Evolutionary conservation across 2,329 filamentous ascomycete species (phyloP).

Genomic region (Xylaria sp.): DNA sequence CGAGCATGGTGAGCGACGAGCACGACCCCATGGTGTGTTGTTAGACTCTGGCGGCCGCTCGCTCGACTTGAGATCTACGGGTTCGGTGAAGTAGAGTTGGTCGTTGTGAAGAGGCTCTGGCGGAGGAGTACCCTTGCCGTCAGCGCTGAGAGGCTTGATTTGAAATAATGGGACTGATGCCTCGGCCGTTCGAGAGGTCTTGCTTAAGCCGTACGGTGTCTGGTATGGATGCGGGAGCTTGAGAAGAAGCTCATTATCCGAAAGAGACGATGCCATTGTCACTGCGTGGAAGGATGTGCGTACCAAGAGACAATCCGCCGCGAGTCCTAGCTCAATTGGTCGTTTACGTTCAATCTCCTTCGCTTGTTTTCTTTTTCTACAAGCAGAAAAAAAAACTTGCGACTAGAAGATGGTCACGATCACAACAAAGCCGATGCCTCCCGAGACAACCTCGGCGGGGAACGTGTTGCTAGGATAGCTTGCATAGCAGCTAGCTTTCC

Average conservation of each 20-base stretch:
- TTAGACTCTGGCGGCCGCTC: slow-evolving; percentile 56
- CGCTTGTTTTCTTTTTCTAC: neutral
- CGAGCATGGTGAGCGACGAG: slow-evolving; percentile 57
- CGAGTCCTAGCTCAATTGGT: slow-evolving; percentile 5
- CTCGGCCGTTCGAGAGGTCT: slow-evolving; percentile 38
- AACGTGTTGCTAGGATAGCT: neutral
- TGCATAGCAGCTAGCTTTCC: neutral
- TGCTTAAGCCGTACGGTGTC: slow-evolving; percentile 51
- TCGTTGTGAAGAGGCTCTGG: slow-evolving; percentile 44
- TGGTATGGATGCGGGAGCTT: slow-evolving; percentile 58
- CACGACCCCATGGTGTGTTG: slow-evolving; percentile 62
- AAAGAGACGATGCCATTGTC: slow-evolving; percentile 33
- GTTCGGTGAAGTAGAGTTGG: slow-evolving; percentile 52
- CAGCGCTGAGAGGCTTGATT: slow-evolving; percentile 41
- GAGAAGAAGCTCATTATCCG: slow-evolving; percentile 47
- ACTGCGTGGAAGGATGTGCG: neutral
- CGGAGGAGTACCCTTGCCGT: slow-evolving; percentile 37
- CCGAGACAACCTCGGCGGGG: slow-evolving; percentile 14
- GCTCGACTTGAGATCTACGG: slow-evolving; percentile 54
- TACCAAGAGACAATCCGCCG: neutral
- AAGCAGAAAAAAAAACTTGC: neutral
- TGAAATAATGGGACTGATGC: slow-evolving; percentile 43
- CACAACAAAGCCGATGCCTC: neutral
- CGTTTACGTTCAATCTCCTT: neutral
- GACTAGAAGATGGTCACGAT: slow-evolving; percentile 7